Conservation (phyloP, 139 green algal genomes). For the Coelastrella sp. region DNA sequence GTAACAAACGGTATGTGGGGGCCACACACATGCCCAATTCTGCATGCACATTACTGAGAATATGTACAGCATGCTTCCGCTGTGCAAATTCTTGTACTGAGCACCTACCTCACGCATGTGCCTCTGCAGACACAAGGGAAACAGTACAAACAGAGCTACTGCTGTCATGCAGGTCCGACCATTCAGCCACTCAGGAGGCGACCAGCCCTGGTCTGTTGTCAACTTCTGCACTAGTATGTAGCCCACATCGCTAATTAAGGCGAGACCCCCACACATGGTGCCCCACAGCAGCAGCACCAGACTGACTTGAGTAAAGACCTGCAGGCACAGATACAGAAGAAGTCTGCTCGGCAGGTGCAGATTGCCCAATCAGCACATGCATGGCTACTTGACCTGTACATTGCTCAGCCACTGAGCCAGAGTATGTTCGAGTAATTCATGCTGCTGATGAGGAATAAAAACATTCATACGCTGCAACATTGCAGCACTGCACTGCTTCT, state of each 20-base stretch:
- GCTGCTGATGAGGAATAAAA: too few relatives aligned
- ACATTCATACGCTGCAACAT: too few relatives aligned
- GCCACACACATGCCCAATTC: not conserved
- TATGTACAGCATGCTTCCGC: not conserved
- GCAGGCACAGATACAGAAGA: conserved; percentile 21
- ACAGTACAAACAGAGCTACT: conserved; percentile 65
- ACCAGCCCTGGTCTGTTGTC: not conserved
- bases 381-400: too few relatives aligned
- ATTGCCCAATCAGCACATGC: too few relatives aligned
- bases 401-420: too few relatives aligned
- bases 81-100: too few relatives aligned
- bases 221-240: conserved; percentile 56
- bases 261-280: conserved; percentile 80
- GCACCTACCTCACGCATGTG: conserved; percentile 74
- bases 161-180: conserved; percentile 71
- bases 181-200: conserved; percentile 6
- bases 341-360: not conserved
- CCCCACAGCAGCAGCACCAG: conserved; percentile 86
- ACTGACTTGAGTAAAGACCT: conserved; percentile 74
- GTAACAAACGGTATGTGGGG: too few relatives aligned
- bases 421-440: too few relatives aligned
- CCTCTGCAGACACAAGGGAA: conserved; percentile 75
- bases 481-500: not conserved
- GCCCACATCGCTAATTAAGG: conserved; percentile 78
- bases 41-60: not conserved